Percentiles rank a stretch among this genome's conserved stretches.
Conservation (phyloP, 2,329 filamentous ascomycete species). For the Dendryphion nanum region DNA sequence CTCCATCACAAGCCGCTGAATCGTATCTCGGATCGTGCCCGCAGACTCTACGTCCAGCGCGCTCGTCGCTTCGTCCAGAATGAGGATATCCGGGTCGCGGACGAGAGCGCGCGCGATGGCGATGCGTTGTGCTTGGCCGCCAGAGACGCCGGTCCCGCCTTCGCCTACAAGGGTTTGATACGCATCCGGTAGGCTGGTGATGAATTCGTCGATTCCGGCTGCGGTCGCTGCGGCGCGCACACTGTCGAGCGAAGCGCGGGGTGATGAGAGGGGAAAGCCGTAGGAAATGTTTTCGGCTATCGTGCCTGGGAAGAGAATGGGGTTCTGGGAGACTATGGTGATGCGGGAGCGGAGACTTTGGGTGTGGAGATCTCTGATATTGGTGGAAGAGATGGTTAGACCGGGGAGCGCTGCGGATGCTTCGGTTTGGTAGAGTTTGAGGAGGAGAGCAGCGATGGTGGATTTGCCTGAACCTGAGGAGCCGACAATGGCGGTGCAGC, state of each 20-base stretch:
- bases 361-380: constrained; percentile 61
- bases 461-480: constrained; percentile 88
- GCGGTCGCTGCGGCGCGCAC: constrained; percentile 52
- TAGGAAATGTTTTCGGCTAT: constrained; percentile 82
- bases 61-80: constrained; percentile 85
- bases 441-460: constrained; percentile 72
- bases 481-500: constrained; percentile 76
- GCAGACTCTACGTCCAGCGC: constrained; percentile 72
- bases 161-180: constrained; percentile 76
- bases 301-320: constrained; percentile 74
- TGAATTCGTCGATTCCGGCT: constrained; percentile 75
- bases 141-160: constrained; percentile 70
- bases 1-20: constrained; percentile 54
- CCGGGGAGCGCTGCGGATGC: not conserved
- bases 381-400: constrained; percentile 58
- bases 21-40: constrained; percentile 60
- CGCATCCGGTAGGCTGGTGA: constrained; percentile 66
- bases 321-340: constrained; percentile 67
- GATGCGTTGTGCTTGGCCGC: constrained; percentile 79
- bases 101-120: constrained; percentile 78
- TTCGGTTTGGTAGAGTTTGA: constrained; percentile 62
- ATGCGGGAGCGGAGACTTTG: constrained; percentile 59
- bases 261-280: constrained; percentile 60
- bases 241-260: constrained; percentile 43
- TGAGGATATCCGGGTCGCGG: constrained; percentile 67